A percentile compares a stretch with the other conserved stretches of the same genome.
phyloP scores from a whole-genome alignment of 2,329 filamentous ascomycete genomes.

The Ascochyta lentis region DNA sequence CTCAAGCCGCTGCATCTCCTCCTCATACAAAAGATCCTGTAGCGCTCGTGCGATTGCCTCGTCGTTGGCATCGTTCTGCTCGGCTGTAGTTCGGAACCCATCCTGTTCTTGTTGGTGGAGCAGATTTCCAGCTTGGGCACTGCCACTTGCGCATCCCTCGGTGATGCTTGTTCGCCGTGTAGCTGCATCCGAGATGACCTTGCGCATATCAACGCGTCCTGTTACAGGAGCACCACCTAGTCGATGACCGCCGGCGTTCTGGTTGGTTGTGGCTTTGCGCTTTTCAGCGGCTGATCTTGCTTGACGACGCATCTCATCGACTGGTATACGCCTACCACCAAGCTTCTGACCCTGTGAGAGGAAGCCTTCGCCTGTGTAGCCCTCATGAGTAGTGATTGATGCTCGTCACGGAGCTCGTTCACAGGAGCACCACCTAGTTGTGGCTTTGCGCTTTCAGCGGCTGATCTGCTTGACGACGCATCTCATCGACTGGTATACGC shows the following conservation, averaged over 20 bases:
- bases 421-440: constrained; percentile 70
- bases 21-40: constrained; percentile 86
- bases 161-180: constrained; percentile 70
- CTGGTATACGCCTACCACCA: constrained; percentile 64
- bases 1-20: constrained; percentile 59
- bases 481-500: constrained; percentile 69
- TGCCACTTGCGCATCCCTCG: constrained; percentile 77
- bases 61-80: constrained; percentile 89
- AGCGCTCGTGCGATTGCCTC: constrained; percentile 83
- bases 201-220: constrained; percentile 72
- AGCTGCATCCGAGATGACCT: constrained; percentile 74
- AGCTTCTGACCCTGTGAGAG: constrained; percentile 76
- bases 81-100: constrained; percentile 82
- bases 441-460: constrained; percentile 70
- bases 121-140: constrained; percentile 70
- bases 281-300: constrained; percentile 78
- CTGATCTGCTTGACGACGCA: constrained; percentile 75
- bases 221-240: constrained; percentile 69
- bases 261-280: constrained; percentile 62
- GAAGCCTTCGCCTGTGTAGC: constrained; percentile 91
- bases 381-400: constrained; percentile 75
- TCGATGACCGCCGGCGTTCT: constrained; percentile 74
- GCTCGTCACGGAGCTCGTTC: constrained; percentile 88
- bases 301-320: constrained; percentile 75
- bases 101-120: constrained; percentile 69